Base-by-base conservation (phyloP, 208 protist genomes). In the Acanthamoeba royreba region DNA sequence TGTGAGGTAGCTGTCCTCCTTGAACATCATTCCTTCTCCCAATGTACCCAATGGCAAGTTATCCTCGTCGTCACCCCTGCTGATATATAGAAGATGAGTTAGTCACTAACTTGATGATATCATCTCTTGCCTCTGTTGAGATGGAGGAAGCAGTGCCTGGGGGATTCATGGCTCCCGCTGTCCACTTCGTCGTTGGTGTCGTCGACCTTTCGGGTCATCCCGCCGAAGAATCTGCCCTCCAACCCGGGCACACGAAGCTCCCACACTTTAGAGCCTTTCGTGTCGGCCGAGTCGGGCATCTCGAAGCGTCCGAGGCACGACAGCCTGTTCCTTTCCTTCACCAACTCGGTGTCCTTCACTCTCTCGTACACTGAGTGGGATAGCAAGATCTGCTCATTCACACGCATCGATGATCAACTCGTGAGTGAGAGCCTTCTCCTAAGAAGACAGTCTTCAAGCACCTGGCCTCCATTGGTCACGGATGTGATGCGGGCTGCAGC, bases 1-100 rank as follows among this genome's bases (percentile, higher is more conserved):
- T 0, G 85, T 91, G 8, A 91, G 49, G 85, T 72, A 91, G 85
- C 40, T 42, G 35, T 91, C 85, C 35, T 91, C 85, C 49, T 58
- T 63, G 22, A 91, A 91, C 8, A 13, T 7, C 46, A 69, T 61
- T 19, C 33, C 28, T 19, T 72, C 49, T 0, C 40, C 77, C 35
- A 86, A 17, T 0, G 42, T 66, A 28, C 19, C 22, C 58, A 8
- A 31, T 69, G 2, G 28, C 28, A n/a, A 69, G 33, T 69, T 69
- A n/a, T 69, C 58, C 77, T 86, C 42, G 13, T 1, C 28, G 13
- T 35, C 77, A 9, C 9, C 5, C 8, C n/a, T n/a, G n/a, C n/a
- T n/a, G n/a, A n/a, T n/a, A n/a, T n/a, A n/a, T n/a, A n/a, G n/a
- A n/a, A n/a, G n/a, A n/a, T n/a, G n/a, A n/a, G n/a, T n/a, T n/a